phyloP scores from a whole-genome alignment of 768 basidiomycete genomes.

The Podaxis pistillaris region DNA sequence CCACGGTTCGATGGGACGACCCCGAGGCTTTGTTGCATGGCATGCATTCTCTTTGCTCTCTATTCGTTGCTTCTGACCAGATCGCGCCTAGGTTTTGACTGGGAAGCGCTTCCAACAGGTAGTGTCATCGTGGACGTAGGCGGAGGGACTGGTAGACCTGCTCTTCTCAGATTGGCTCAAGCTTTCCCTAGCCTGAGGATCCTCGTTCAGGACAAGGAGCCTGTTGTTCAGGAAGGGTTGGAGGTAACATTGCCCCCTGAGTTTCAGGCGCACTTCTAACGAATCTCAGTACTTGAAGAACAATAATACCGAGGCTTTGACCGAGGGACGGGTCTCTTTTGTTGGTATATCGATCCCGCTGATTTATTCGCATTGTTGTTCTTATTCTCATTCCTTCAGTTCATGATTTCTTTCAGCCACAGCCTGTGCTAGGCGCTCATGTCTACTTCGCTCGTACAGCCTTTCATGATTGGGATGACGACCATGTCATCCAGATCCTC shows the following conservation, averaged over 20 bases:
- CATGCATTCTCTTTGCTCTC: neutral
- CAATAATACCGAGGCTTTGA: conserved; percentile 53
- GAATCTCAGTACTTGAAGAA: conserved; percentile 49
- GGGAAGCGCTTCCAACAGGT: conserved; percentile 49
- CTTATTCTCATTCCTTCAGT: conserved; percentile 29
- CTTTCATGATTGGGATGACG: conserved; percentile 79
- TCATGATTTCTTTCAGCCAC: conserved; percentile 76
- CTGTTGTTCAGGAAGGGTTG: conserved; percentile 57
- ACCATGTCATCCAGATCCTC: conserved; percentile 45
- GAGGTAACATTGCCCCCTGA: conserved; percentile 11
- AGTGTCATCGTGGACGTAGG: conserved; percentile 68
- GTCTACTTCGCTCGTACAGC: conserved; percentile 72
- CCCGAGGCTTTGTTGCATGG: conserved; percentile 3
- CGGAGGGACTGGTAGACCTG: conserved; percentile 61
- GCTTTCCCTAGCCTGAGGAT: conserved; percentile 42
- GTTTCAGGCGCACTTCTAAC: conserved; percentile 41
- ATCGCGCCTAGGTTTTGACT: conserved; percentile 51
- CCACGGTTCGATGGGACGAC: conserved; percentile 3
- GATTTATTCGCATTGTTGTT: neutral
- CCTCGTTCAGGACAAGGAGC: conserved; percentile 57
- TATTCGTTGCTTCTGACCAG: neutral
- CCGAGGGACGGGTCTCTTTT: conserved; percentile 27
- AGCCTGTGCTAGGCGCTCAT: conserved; percentile 50
- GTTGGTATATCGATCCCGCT: neutral
- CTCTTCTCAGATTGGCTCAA: conserved; percentile 34